Evolutionary conservation across 2,329 filamentous ascomycete species (phyloP), one percentile per base, ranked within the genome.

Genomic region (Rutstroemia sp.): DNA sequence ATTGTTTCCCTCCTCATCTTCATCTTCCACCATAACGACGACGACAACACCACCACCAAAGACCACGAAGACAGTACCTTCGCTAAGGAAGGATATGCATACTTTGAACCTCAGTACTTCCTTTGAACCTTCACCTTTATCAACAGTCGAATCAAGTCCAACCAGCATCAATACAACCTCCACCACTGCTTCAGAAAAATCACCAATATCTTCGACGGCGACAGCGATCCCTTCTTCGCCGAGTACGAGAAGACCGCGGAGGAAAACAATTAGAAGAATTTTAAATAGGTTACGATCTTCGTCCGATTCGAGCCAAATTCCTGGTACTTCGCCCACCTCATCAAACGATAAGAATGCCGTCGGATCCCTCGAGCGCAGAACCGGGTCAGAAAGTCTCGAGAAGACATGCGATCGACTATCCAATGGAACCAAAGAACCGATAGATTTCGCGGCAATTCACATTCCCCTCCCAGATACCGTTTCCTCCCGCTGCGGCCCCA

Each of bases 371-470:
- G 10, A 30, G 27, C 42, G 14, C 42, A 53, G 27, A 25, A 53
- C 39, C 42, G 47, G 19, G 10, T 39, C 52, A 7, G 52, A 54
- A 9, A 27, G 44, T 54, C 14, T 45, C 34, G 10, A 12, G 30
- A 27, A 41, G 6, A 16, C 38, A n/a, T 16, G 38, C 8, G 2
- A 45, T 39, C 23, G 44, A 54, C 8, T 30, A 10, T 30, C 27
- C 27, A 30, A 30, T 30, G 27, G 4, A 14, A 30, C 5, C 7
- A 34, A 54, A 18, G 52, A 54, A 30, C 42, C 44, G 27, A 54
- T 54, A 54, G 52, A 54, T 41, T 54, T 49, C 16, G 49, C 52
- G n/a, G 30, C 42, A 49, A 54, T 54, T 16, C 52, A 54, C 10
- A 49, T 54, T 1, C 39, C 42, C 3, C 49, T 45, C 21, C 34